Evolutionary conservation across 2,329 filamentous ascomycete species (phyloP).

Genomic region (Sporothrix protearum): DNA sequence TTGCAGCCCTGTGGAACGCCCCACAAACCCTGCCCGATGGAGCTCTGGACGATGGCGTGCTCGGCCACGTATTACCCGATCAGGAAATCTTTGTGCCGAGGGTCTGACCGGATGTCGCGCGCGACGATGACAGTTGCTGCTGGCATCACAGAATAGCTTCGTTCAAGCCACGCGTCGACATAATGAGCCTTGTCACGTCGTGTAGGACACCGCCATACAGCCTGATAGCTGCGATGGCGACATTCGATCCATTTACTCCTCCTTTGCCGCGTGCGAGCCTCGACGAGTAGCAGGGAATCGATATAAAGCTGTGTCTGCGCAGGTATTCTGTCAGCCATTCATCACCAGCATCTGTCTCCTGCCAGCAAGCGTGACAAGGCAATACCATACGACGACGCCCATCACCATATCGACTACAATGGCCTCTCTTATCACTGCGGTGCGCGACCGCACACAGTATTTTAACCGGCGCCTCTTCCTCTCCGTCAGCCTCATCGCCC

Average conservation of each 20-base stretch:
- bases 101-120: neutral
- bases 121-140: neutral
- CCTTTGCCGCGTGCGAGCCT: neutral
- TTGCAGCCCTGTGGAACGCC: neutral
- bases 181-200: neutral
- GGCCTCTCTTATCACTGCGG: neutral
- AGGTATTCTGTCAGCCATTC: neutral
- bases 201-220: neutral
- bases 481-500: conserved; percentile 33
- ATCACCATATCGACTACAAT: neutral
- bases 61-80: neutral
- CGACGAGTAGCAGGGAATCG: neutral
- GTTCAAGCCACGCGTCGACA: neutral
- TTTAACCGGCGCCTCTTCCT: conserved; percentile 28
- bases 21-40: neutral
- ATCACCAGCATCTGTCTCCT: neutral
- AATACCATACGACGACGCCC: neutral
- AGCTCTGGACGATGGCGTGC: neutral
- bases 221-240: neutral
- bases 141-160: neutral
- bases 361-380: too few species aligned
- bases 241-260: neutral
- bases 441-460: conserved; percentile 6
- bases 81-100: neutral
- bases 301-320: neutral